Percentiles rank a stretch among this genome's conserved stretches.
Conservation (phyloP, 352 stramenopile species). For the Globisporangium barbulae region DNA sequence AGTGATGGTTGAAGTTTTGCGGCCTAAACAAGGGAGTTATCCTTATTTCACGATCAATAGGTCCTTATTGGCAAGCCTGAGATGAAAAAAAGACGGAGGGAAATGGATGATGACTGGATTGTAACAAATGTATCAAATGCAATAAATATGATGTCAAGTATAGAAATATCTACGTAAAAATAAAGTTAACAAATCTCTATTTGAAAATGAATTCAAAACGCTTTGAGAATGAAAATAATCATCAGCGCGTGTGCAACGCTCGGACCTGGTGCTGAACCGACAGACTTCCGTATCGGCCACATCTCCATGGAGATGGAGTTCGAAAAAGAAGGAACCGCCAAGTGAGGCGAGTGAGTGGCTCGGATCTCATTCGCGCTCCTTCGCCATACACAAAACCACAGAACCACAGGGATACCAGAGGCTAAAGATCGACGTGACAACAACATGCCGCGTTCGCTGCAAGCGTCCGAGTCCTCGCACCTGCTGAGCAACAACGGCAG, state of each 20-base stretch:
- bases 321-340: slow-evolving; percentile 8
- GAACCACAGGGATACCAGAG: not conserved
- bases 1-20: slow-evolving; percentile 13
- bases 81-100: slow-evolving; percentile 3
- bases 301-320: not conserved
- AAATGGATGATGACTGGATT: not conserved
- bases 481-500: slow-evolving; percentile 5
- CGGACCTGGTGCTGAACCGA: not conserved
- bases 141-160: not conserved
- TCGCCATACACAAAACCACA: not conserved
- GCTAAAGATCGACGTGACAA: not conserved
- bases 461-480: slow-evolving; percentile 8
- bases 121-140: not conserved
- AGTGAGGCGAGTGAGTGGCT: not conserved
- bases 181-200: not conserved
- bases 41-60: not conserved
- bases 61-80: not conserved
- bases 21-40: not conserved
- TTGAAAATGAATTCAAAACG: no score
- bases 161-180: not conserved
- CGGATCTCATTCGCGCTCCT: not conserved
- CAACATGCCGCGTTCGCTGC: not conserved
- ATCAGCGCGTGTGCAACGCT: slow-evolving; percentile 6
- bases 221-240: not conserved
- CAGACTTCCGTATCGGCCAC: not conserved